Evolutionary conservation across 495 filamentous ascomycete species (phyloP), one percentile per base, ranked within the genome.

Genomic region (Bombardia bombarda): DNA sequence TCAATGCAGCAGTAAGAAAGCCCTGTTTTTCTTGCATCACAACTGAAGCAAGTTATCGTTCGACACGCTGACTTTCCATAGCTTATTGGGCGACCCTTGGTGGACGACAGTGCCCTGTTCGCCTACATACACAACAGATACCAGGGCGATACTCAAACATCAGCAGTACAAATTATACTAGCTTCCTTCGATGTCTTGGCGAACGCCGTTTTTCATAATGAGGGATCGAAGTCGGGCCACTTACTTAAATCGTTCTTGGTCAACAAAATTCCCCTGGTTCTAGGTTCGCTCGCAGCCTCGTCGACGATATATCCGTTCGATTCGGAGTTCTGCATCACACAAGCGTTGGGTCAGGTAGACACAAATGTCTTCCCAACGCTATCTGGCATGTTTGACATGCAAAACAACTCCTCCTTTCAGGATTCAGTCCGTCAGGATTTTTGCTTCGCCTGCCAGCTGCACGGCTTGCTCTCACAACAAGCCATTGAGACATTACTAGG

Each of bases 371-470:
- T 90, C 51, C 86, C 86, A 2, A 84, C 86, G 0, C 77, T 90
- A 34, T 85, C 85, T 8, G 75, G 79, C 47, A 82, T 87, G 70
- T 89, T 88, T 51, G 83, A 90, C 45, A 81, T 86, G 57, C 57
- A 70, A n/a, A 68, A 69, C 46, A 83, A 73, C 24, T 85, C 78
- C 43, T 83, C 78, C 26, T 74, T 83, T 31, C 76, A 89, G n/a
- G 84, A 86, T 6, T 84, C 85, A 47, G 84, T 94, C 14, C 78
- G 88, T 1, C 86, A 90, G 54, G 90, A 98, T 36, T 95, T 98
- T 54, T 75, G 95, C 17, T 92, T 93, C 53, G 80, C 93, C 4
- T 96, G 90, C 56, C 85, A 82, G 50, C 72, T 93, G 24, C 93
- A 98, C 57, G 76, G 78, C 10, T 65, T 97, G 18, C 81, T 96